Conservation (phyloP, 2,329 filamentous ascomycete species). For the Ascochyta clinopodiicola region DNA sequence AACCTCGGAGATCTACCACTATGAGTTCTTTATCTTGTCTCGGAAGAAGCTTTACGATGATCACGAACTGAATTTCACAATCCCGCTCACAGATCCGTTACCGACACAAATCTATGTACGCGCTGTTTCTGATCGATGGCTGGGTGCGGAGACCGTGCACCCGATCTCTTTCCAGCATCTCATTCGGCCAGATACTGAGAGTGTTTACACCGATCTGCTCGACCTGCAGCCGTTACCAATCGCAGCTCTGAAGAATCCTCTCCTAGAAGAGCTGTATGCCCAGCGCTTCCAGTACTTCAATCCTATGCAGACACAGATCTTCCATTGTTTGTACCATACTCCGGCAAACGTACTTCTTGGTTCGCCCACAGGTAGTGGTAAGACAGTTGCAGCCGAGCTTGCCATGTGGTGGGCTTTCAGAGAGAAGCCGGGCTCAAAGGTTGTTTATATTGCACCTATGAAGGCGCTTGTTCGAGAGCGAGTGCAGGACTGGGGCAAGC, state of each 20-base stretch:
- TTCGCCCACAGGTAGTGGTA: conserved; percentile 95
- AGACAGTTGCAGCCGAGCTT: conserved; percentile 93
- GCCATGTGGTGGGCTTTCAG: conserved; percentile 99
- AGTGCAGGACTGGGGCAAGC: conserved; percentile 90
- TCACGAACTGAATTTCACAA: conserved; percentile 98
- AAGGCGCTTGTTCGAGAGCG: conserved; percentile 96
- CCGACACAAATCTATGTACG: conserved; percentile 96
- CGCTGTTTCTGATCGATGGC: conserved; percentile 92
- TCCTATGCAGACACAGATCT: conserved; percentile 99
- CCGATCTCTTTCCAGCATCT: conserved; percentile 97
- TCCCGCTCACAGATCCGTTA: conserved; percentile 89
- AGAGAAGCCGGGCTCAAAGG: conserved; percentile 91
- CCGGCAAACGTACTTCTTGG: conserved; percentile 90
- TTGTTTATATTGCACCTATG: conserved; percentile 99
- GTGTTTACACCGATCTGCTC: conserved; percentile 91
- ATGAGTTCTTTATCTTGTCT: conserved; percentile 94
- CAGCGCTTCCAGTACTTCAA: conserved; percentile 96
- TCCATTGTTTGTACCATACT: conserved; percentile 95
- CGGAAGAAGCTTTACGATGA: conserved; percentile 90
- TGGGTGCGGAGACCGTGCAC: conserved; percentile 94
- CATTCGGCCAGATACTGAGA: conserved; percentile 96
- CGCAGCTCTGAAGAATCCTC: conserved; percentile 83
- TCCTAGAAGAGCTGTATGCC: conserved; percentile 85
- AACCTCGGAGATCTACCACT: conserved; percentile 95
- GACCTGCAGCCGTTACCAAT: conserved; percentile 91